Evolutionary conservation across 176 grass and related monocot species (phyloP).

Genomic region (Oryza punctata): DNA sequence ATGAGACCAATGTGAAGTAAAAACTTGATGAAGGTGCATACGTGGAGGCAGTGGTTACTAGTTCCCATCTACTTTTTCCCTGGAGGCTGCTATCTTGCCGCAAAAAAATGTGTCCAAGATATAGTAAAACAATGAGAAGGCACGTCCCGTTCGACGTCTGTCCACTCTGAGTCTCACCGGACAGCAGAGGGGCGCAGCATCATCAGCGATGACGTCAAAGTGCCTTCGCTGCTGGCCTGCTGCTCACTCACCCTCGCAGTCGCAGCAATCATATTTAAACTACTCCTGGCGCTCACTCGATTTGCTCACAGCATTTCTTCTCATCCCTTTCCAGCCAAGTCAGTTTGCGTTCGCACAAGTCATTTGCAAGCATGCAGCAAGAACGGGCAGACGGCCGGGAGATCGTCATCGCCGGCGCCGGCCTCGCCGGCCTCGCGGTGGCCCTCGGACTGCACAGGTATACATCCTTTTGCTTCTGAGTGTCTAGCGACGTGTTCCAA

Average conservation of each 20-base stretch:
- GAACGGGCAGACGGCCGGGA: constrained; percentile 23
- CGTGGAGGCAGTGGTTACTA: too few relatives aligned
- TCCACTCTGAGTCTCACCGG: not conserved
- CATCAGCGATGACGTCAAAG: not conserved
- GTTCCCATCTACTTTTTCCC: too few relatives aligned
- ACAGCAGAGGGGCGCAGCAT: not conserved
- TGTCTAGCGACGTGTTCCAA: too few relatives aligned
- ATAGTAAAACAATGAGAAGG: not conserved
- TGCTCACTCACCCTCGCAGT: not conserved
- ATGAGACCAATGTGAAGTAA: too few relatives aligned
- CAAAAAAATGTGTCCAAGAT: too few relatives aligned
- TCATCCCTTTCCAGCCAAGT: too few relatives aligned
- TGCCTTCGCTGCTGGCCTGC: not conserved
- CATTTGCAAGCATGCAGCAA: not conserved
- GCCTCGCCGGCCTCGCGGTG: constrained; percentile 59
- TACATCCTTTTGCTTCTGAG: not conserved
- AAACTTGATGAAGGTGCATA: too few relatives aligned
- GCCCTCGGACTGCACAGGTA: constrained; percentile 52
- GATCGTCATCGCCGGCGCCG: constrained; percentile 62
- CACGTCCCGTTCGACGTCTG: not conserved
- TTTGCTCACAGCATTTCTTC: not conserved
- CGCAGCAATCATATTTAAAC: not conserved
- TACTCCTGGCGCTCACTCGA: not conserved
- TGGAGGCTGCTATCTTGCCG: too few relatives aligned
- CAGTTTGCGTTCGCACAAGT: too few relatives aligned